Conservation (phyloP, 805 yeast species). For the Lipomyces sp. region DNA sequence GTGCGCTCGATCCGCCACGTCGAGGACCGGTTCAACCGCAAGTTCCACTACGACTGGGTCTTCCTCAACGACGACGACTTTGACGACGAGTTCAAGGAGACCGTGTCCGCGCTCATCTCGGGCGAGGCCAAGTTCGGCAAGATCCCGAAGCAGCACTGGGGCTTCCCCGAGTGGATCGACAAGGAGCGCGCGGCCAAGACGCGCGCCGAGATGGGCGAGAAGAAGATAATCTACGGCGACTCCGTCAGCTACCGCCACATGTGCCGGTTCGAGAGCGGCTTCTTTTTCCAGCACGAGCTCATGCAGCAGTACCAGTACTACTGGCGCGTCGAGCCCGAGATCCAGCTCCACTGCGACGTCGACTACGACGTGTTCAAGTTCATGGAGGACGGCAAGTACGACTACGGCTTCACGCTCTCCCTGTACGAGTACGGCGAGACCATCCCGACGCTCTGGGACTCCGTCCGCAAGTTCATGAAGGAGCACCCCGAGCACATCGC, state of each 20-base stretch:
- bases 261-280: constrained; percentile 87
- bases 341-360: constrained; percentile 69
- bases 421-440: constrained; percentile 68
- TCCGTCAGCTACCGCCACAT: constrained; percentile 77
- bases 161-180: constrained; percentile 79
- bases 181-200: constrained; percentile 61
- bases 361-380: constrained; percentile 75
- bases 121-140: constrained; percentile 70
- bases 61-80: constrained; percentile 81
- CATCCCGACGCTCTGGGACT: constrained; percentile 73
- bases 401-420: constrained; percentile 73
- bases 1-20: constrained; percentile 61
- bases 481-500: constrained; percentile 58
- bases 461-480: constrained; percentile 61
- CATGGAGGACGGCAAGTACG: constrained; percentile 71
- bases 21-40: constrained; percentile 75
- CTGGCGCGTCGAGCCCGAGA: constrained; percentile 91
- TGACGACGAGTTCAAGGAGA: constrained; percentile 61
- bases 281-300: constrained; percentile 69
- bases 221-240: constrained; percentile 68
- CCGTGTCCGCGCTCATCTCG: constrained; percentile 52
- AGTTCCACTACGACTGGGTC: constrained; percentile 86
- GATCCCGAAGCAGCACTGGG: constrained; percentile 80
- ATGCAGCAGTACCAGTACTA: constrained; percentile 73
- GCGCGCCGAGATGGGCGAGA: constrained; percentile 53